phyloP scores from a whole-genome alignment of 2,329 filamentous ascomycete species.

The Chalaropsis thielavioides region DNA sequence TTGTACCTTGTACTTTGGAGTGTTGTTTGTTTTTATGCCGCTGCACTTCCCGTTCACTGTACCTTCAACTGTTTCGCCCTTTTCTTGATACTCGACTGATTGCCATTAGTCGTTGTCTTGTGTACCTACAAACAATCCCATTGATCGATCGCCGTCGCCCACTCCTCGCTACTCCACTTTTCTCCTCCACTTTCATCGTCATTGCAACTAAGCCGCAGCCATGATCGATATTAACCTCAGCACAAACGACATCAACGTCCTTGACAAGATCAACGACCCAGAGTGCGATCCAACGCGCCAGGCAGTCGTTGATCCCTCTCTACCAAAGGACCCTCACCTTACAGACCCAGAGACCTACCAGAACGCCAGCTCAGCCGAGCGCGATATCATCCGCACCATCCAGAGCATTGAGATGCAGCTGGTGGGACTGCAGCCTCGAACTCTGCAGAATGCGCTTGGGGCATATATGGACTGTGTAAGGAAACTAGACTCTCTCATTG shows the following conservation, averaged over 20 bases:
- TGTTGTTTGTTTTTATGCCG: neutral
- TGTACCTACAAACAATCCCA: neutral
- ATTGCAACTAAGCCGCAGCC: slow-evolving; percentile 9
- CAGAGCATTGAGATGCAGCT: slow-evolving; percentile 42
- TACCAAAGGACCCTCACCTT: slow-evolving; percentile 44
- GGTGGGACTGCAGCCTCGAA: slow-evolving; percentile 28
- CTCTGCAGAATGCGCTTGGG: slow-evolving; percentile 27
- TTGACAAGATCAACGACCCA: slow-evolving; percentile 53
- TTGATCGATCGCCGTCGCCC: neutral
- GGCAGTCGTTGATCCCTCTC: slow-evolving; percentile 38
- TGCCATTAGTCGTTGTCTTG: neutral
- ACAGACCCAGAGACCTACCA: slow-evolving; percentile 37
- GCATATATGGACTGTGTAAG: slow-evolving; percentile 35
- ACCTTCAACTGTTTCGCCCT: neutral
- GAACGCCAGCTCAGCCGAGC: slow-evolving; percentile 35
- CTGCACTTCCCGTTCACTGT: neutral
- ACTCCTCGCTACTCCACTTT: neutral
- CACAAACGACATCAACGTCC: slow-evolving; percentile 44
- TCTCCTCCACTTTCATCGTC: neutral
- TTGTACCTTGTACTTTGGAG: neutral
- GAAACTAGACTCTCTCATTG: slow-evolving; percentile 41
- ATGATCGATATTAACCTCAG: slow-evolving; percentile 41
- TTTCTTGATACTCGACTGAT: neutral
- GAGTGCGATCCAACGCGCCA: slow-evolving; percentile 43
- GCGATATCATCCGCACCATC: slow-evolving; percentile 38